Evolutionary conservation across 495 filamentous ascomycete species (phyloP).

Genomic region (Evansstolkia leycettana): DNA sequence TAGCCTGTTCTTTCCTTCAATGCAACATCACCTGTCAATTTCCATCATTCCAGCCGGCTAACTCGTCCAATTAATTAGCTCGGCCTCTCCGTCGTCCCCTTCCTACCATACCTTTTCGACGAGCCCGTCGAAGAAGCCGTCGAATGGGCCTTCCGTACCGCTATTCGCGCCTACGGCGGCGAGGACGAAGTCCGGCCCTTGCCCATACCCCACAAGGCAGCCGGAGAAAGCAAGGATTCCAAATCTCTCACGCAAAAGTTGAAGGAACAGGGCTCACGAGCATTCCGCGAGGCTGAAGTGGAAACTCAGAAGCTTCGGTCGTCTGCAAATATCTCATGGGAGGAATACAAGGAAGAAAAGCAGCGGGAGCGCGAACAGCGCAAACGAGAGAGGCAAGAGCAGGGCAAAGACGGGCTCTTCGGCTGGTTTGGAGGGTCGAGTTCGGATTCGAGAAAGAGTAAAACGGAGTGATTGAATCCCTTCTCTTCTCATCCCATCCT

Average conservation of each 20-base stretch:
- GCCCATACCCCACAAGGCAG: too few relatives aligned
- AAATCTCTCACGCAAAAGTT: slow-evolving; percentile 9
- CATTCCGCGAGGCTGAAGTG: slow-evolving; percentile 2
- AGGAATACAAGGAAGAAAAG: slow-evolving; percentile 25
- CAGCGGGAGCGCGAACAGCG: slow-evolving; percentile 12
- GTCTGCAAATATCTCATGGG: slow-evolving; percentile 21
- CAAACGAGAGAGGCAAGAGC: background rate
- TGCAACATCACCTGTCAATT: background rate
- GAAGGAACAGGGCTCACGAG: slow-evolving; percentile 6
- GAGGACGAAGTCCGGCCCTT: slow-evolving; percentile 32
- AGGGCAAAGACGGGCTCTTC: background rate
- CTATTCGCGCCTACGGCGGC: slow-evolving; percentile 57
- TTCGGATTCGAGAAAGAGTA: slow-evolving; percentile 12
- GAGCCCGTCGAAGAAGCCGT: slow-evolving; percentile 83
- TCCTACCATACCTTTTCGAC: slow-evolving; percentile 83
- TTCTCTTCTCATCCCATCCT: background rate
- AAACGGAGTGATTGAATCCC: slow-evolving; percentile 14
- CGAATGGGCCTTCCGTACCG: slow-evolving; percentile 80
- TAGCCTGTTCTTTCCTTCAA: slow-evolving; percentile 3
- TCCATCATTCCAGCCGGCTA: background rate
- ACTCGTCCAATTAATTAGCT: slow-evolving; percentile 29
- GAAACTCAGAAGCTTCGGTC: slow-evolving; percentile 2
- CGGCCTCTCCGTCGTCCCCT: slow-evolving; percentile 76
- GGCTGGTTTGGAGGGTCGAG: too few relatives aligned
- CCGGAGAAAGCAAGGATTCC: slow-evolving; percentile 6